These are phyloP conservation scores for Dendrobium nobile DNA, from an alignment of 106 monocot species.

Conservation along the genomic window DNA sequence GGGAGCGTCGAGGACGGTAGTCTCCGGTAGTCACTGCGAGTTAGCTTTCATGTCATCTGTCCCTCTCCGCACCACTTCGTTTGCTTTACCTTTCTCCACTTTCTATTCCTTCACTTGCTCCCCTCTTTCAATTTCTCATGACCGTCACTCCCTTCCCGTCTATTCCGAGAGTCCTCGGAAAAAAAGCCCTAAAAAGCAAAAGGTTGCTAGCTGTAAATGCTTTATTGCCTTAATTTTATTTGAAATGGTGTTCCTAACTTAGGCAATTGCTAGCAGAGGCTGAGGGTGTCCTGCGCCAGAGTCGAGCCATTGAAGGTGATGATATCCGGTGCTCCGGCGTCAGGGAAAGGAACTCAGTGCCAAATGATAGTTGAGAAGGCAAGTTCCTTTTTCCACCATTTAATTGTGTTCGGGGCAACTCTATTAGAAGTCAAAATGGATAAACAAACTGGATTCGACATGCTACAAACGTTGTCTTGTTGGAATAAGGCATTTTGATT, in stretches of 20 bases:
- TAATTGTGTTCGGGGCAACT: background rate
- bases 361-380: slow-evolving; percentile 80
- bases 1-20: background rate
- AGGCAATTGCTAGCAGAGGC: background rate
- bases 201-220: background rate
- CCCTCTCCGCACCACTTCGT: background rate
- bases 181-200: background rate
- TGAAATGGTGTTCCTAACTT: background rate
- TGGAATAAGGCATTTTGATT: background rate
- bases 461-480: background rate
- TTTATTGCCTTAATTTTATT: background rate
- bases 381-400: background rate
- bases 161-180: background rate
- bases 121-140: background rate
- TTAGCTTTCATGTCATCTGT: background rate
- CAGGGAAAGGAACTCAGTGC: slow-evolving; percentile 93
- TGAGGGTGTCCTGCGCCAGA: slow-evolving; percentile 34
- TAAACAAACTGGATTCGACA: background rate
- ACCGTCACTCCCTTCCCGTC: background rate
- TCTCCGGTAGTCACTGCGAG: background rate
- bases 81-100: background rate
- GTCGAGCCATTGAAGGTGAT: slow-evolving; percentile 76
- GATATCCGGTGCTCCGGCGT: slow-evolving; percentile 92
- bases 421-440: background rate
- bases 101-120: background rate